Conservation (phyloP, 305 asterid genomes). For the Fraxinus floribunda region DNA sequence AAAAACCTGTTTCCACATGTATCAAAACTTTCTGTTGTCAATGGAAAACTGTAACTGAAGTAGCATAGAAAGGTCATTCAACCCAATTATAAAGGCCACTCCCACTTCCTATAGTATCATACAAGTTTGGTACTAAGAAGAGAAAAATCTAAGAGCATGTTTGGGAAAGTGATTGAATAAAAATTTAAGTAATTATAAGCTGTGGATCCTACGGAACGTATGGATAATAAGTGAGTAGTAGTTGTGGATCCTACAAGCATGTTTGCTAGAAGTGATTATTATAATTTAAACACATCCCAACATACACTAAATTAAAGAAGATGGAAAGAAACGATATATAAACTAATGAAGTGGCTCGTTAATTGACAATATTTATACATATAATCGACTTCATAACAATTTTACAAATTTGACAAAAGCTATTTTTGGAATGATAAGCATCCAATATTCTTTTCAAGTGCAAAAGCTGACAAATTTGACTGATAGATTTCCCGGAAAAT, state of each 20-base stretch:
- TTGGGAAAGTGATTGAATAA: not conserved
- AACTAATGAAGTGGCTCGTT: not conserved
- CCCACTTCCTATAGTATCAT: conserved; percentile 10
- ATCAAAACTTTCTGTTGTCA: not conserved
- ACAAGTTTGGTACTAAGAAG: not conserved
- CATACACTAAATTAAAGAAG: not conserved
- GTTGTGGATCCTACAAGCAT: not conserved
- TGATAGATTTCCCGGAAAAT: not conserved
- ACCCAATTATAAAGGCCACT: not conserved
- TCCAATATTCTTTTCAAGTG: not conserved
- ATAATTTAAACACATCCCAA: not conserved
- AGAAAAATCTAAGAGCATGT: not conserved
- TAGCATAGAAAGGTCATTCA: not conserved
- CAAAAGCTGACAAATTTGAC: not conserved
- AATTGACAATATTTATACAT: not conserved
- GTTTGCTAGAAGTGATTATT: not conserved
- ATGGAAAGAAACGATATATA: not conserved
- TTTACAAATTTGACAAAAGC: not conserved
- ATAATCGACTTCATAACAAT: not conserved
- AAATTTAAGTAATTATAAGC: no score
- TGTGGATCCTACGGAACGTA: no score
- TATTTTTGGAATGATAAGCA: not conserved
- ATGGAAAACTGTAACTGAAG: not conserved
- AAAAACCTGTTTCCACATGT: not conserved
- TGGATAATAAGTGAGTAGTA: no score